phyloP scores from a whole-genome alignment of 805 yeast genomes.

The Maudiozyma barnettii region DNA sequence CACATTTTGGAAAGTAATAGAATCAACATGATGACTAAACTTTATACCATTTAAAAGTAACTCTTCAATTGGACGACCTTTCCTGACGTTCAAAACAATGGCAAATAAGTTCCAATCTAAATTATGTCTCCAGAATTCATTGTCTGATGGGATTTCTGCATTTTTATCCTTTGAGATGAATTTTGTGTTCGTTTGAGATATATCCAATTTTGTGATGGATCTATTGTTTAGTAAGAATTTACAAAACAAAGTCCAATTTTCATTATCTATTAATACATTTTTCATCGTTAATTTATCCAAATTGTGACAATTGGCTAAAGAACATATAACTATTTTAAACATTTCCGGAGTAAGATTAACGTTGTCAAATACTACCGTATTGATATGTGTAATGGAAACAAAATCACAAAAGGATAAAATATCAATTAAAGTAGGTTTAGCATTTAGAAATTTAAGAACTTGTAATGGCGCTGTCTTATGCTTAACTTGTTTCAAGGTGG shows the following conservation, averaged over 20 bases:
- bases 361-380: conserved; percentile 68
- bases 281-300: conserved; percentile 65
- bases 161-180: conserved; percentile 11
- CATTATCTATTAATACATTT: conserved; percentile 61
- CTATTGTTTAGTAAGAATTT: conserved; percentile 60
- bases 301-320: conserved; percentile 55
- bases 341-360: conserved; percentile 64
- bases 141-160: conserved; percentile 3
- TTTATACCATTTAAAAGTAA: conserved; percentile 71
- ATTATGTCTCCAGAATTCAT: conserved; percentile 42
- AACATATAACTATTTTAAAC: conserved; percentile 61
- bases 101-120: conserved; percentile 76
- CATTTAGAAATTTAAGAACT: conserved; percentile 62
- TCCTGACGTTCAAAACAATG: conserved; percentile 58
- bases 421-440: conserved; percentile 81
- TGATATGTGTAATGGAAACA: conserved; percentile 71
- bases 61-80: conserved; percentile 58
- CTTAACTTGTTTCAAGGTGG: conserved; percentile 71
- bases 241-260: conserved; percentile 74
- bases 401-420: conserved; percentile 82
- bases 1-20: conserved; percentile 42
- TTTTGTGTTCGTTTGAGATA: conserved; percentile 50
- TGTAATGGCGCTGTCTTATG: conserved; percentile 70
- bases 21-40: conserved; percentile 38
- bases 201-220: conserved; percentile 49